Percentiles rank a stretch among this genome's conserved stretches.
These are phyloP conservation scores for Trichoderma sp. DNA, from an alignment of 2,329 filamentous ascomycete species.

Conservation along the genomic window DNA sequence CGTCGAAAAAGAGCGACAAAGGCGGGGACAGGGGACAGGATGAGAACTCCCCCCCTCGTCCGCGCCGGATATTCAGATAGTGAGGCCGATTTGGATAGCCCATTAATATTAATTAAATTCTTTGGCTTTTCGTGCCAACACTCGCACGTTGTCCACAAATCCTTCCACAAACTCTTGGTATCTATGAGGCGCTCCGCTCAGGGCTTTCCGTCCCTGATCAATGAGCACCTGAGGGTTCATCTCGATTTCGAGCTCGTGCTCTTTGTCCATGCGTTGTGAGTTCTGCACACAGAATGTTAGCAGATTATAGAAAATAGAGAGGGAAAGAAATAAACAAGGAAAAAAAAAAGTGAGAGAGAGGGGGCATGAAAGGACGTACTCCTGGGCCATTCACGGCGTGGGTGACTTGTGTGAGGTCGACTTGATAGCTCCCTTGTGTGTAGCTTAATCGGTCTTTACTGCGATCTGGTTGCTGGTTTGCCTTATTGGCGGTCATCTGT, in stretches of 20 bases:
- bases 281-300: slow-evolving; percentile 39
- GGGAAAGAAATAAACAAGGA: no score
- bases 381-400: slow-evolving; percentile 45
- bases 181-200: slow-evolving; percentile 56
- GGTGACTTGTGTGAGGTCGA: slow-evolving; percentile 92
- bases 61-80: neutral
- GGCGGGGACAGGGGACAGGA: neutral
- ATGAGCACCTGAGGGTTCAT: slow-evolving; percentile 66
- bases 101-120: slow-evolving; percentile 36
- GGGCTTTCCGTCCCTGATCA: slow-evolving; percentile 65
- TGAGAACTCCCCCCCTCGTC: neutral
- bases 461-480: slow-evolving; percentile 60
- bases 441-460: slow-evolving; percentile 93
- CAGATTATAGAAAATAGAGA: neutral
- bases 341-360: neutral
- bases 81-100: slow-evolving; percentile 2
- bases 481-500: slow-evolving; percentile 42
- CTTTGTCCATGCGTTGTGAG: slow-evolving; percentile 57
- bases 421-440: slow-evolving; percentile 81
- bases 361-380: slow-evolving; percentile 39
- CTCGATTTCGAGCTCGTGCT: slow-evolving; percentile 83
- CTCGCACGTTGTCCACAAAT: slow-evolving; percentile 72
- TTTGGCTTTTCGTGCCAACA: slow-evolving; percentile 54
- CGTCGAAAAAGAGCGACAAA: neutral
- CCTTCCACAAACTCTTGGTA: slow-evolving; percentile 72